Percentiles rank a stretch among this genome's conserved stretches.
Conservation (phyloP, 2,329 filamentous ascomycete genomes). For the Sarocladium kiliense region DNA sequence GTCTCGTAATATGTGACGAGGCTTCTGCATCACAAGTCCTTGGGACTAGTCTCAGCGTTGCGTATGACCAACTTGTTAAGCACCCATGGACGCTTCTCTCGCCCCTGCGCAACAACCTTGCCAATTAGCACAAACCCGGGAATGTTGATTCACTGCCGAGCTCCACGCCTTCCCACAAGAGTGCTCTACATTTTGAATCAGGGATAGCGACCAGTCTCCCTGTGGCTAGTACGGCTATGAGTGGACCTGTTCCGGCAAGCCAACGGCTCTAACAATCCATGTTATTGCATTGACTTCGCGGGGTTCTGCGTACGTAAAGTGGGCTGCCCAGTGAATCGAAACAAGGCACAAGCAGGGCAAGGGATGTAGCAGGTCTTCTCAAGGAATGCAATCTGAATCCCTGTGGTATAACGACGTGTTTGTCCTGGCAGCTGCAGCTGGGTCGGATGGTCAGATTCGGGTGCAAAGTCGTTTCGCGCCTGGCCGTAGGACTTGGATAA, state of each 20-base stretch:
- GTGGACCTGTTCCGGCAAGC: background rate
- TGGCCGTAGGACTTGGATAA: background rate
- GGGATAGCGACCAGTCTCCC: background rate
- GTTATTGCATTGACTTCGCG: constrained; percentile 2
- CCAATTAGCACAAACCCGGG: background rate
- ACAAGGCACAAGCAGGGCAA: background rate
- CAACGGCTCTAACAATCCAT: background rate
- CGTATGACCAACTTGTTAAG: no score
- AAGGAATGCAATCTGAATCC: background rate
- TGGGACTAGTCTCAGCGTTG: no score
- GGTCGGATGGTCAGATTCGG: background rate
- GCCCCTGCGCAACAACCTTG: no score
- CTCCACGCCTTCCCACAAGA: background rate
- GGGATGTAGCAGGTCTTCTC: background rate
- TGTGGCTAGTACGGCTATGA: constrained; percentile 3
- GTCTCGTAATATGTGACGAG: background rate
- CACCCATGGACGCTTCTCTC: no score
- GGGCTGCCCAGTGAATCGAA: background rate
- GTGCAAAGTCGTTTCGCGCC: background rate
- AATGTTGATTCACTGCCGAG: constrained; percentile 2
- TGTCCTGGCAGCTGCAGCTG: background rate
- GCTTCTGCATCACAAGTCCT: background rate
- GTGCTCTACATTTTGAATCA: background rate
- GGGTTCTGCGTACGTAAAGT: constrained; percentile 1
- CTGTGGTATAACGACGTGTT: background rate